Evolutionary conservation across 2,329 filamentous ascomycete species (phyloP), one percentile per base, ranked within the genome.

Genomic region (Diaporthe sp.): DNA sequence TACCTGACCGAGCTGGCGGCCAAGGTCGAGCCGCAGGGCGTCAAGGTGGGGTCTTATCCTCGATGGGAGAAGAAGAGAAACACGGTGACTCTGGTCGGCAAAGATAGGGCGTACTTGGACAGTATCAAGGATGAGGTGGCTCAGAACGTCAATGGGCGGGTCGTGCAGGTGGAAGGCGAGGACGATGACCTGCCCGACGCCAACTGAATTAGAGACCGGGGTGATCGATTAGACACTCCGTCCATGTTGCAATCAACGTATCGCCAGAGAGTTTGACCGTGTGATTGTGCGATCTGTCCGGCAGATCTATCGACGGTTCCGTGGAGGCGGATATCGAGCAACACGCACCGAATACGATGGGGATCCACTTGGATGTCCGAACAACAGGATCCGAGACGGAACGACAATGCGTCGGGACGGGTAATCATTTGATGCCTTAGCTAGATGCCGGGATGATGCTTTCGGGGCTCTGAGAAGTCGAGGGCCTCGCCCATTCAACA

Each of bases 31-130:
- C 86, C 91, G 0, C 92, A 90, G 80, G 95, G 95, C 4, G 90
- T 98, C 80, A 98, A 98, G 86, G 95, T 98, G 22, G 97, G 97
- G 62, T 98, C 95, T 84, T 98, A 99, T 84, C 97, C 97, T 49
- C 89, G 95, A 73, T 98, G 96, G 95, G 95, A 94, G 7, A 96
- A 95, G 88, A 91, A 92, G 80, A 89, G 89, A 78, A 98, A 98
- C 84, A 97, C 95, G 0, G 95, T 98, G 65, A 98, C 96, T 15
- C 87, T 99, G 72, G 96, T 98, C 28, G 91, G 91, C 79, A 87
- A 85, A 88, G 94, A 98, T 82, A 87, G 90, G 79, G 92, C 90
- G 34, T 96, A 91, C 79, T 90, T 98, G 82, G 95, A 98, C 82
- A 92, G 91, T 70, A 84, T 98, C 77, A 90, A 97, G 19, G 85